Evolutionary conservation across 129 eudicot genomes (phyloP), one percentile per base, ranked within the genome.

Genomic region (Deinandra increscens): DNA sequence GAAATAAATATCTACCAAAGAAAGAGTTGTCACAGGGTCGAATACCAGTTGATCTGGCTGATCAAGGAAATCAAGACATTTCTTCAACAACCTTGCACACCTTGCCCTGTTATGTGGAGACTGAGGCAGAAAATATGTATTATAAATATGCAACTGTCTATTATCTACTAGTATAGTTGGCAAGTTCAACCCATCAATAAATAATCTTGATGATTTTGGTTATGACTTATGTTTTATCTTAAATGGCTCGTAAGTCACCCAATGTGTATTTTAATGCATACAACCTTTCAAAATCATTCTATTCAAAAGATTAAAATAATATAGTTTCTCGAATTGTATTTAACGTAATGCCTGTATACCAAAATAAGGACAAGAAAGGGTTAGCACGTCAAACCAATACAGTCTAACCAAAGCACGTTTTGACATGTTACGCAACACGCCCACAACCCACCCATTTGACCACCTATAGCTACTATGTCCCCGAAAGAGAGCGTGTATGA

Each of bases 31-130:
- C 5, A 10, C 38, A 23, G 3, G 38, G 38, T 54, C 36, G 33
- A 55, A 55, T 94, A 94, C 99, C 84, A 87, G 79, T 80, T 89
- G 93, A 75, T 89, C 96, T 19, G 96, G 99, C 75, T 87, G 97
- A 77, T 94, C 99, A 63, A 94, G 85, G 69, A 89, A 88, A 75
- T 82, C 89, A 14, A 94, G 87, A 71, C 97, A 94, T 64, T 87
- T 85, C 70, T 84, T 83, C 71, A 87, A 83, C 70, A 89, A 87
- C 68, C 83, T 78, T 53, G 87, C 91, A 71, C 93, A 94, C 80
- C 96, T 85, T 46, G 81, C 85, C 81, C 85, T 89, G 71, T 82
- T 85, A 67, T 74, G 78, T 53, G 87, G 74, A 76, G 93, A 85
- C 97, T 93, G 88, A 75, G 78, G 60, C 12, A 67, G 50, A 72